Evolutionary conservation across 495 filamentous ascomycete species (phyloP).

Genomic region (Aeminium ludgeri): DNA sequence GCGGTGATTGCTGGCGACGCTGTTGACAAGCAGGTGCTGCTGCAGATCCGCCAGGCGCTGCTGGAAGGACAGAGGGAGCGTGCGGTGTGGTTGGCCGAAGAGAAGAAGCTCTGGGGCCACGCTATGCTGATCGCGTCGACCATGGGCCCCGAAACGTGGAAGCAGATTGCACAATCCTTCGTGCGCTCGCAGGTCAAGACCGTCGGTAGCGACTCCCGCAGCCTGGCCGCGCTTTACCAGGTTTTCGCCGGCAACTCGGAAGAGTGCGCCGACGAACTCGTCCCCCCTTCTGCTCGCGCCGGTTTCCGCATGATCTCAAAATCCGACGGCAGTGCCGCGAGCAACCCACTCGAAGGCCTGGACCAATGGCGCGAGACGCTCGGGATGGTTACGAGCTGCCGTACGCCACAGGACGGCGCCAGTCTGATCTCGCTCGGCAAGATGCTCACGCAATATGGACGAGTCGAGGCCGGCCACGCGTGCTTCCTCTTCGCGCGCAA

Average conservation of each 20-base stretch:
- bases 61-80: slow-evolving; percentile 72
- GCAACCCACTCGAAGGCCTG: slow-evolving; percentile 65
- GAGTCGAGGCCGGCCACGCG: slow-evolving; percentile 78
- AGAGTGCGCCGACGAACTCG: slow-evolving; percentile 88
- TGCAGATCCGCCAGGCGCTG: slow-evolving; percentile 52
- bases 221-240: slow-evolving; percentile 78
- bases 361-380: slow-evolving; percentile 90
- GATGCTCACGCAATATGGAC: slow-evolving; percentile 70
- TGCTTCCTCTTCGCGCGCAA: slow-evolving; percentile 50
- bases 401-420: slow-evolving; percentile 58
- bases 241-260: slow-evolving; percentile 87
- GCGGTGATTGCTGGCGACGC: slow-evolving; percentile 36
- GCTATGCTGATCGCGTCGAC: slow-evolving; percentile 85
- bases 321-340: slow-evolving; percentile 39
- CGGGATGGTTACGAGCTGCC: slow-evolving; percentile 68
- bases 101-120: slow-evolving; percentile 87
- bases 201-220: slow-evolving; percentile 56
- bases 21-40: slow-evolving; percentile 47
- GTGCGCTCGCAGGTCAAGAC: slow-evolving; percentile 80
- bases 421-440: slow-evolving; percentile 67
- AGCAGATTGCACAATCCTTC: slow-evolving; percentile 85
- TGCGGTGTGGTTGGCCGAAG: slow-evolving; percentile 87
- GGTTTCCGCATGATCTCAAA: slow-evolving; percentile 79
- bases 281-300: slow-evolving; percentile 82
- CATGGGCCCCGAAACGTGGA: slow-evolving; percentile 52